Conservation (phyloP, 768 basidiomycete species). For the Boletus subparvulus region DNA sequence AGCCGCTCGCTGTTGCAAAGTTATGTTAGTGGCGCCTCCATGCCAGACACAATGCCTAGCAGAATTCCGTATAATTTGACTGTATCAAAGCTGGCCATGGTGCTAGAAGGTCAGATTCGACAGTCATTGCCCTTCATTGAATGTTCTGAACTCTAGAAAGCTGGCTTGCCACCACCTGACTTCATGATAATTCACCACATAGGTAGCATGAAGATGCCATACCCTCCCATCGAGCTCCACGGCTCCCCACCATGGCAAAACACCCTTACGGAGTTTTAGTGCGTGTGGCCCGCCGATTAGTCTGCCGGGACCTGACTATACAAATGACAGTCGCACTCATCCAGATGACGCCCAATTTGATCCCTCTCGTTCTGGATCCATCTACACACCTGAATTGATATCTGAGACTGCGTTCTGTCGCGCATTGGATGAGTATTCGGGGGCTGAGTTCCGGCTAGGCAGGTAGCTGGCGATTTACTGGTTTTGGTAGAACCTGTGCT, state of each 20-base stretch:
- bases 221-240: slow-evolving; percentile 59
- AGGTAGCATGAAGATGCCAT: slow-evolving; percentile 35
- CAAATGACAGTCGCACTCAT: slow-evolving; percentile 20
- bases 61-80: slow-evolving; percentile 36
- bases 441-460: slow-evolving; percentile 77
- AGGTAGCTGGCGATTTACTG: slow-evolving; percentile 42
- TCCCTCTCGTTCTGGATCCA: neutral
- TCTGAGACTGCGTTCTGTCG: slow-evolving; percentile 60
- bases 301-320: slow-evolving; percentile 4
- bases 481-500: slow-evolving; percentile 6
- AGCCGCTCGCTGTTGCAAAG: slow-evolving; percentile 46
- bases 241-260: slow-evolving; percentile 87
- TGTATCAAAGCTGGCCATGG: slow-evolving; percentile 43
- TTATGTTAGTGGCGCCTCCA: neutral
- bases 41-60: neutral
- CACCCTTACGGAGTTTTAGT: slow-evolving; percentile 80
- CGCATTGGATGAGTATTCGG: slow-evolving; percentile 71
- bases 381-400: slow-evolving; percentile 27
- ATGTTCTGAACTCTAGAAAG: slow-evolving; percentile 40
- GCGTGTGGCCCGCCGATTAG: slow-evolving; percentile 27
- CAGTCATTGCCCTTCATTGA: neutral
- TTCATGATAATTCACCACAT: slow-evolving; percentile 74
- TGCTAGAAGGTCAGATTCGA: slow-evolving; percentile 57
- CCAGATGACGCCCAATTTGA: slow-evolving; percentile 11
- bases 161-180: slow-evolving; percentile 65